Evolutionary conservation across 2,329 filamentous ascomycete species (phyloP), one percentile per base, ranked within the genome.

Genomic region (Coniella vitis): DNA sequence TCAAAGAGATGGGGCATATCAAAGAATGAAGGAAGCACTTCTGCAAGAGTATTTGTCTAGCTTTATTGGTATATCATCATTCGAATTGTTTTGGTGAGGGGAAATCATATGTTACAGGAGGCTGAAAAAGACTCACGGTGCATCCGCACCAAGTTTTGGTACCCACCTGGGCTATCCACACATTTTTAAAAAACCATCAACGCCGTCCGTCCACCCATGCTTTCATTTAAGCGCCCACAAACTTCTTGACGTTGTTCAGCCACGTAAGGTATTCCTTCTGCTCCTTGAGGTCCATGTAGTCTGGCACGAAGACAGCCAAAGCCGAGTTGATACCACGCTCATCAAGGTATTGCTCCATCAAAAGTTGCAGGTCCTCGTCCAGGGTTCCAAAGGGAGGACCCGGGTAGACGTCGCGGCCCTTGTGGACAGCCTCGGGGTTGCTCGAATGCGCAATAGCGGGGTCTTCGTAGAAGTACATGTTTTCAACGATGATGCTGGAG

Each of bases 231-330:
- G 82, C 83, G 65, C 87, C 84, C 57, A 96, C 75, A 64, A 97
- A 96, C 55, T 71, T 73, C 81, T 91, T 93, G 69, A 96, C 79
- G 64, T 86, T 87, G 68, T 83, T 79, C 67, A 98, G 74, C 93
- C 94, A 98, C 57, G 78, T 73, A 54, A 94, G 73, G 69, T 98
- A 98, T 78, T 98, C 93, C 72, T 83, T 86, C 81, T 97, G 91
- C 81, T 98, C 93, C 84, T 98, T 98, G 71, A 87, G 81, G 65
- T 97, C 90, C 63, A 97, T 90, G 73, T 95, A 98, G 67, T 97
- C 90, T 34, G 90, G 89, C 38, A 95, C 84, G 69, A 97, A 96
- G 58, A 90, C 73, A 47, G 90, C 91, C 60, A 98, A 79, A 51
- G 84, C 80, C 60, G 86, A 83, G 62, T 91, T 89, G 69, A 98